Conservation (phyloP, 768 basidiomycete species). For the Rhodotorula diobovata region DNA sequence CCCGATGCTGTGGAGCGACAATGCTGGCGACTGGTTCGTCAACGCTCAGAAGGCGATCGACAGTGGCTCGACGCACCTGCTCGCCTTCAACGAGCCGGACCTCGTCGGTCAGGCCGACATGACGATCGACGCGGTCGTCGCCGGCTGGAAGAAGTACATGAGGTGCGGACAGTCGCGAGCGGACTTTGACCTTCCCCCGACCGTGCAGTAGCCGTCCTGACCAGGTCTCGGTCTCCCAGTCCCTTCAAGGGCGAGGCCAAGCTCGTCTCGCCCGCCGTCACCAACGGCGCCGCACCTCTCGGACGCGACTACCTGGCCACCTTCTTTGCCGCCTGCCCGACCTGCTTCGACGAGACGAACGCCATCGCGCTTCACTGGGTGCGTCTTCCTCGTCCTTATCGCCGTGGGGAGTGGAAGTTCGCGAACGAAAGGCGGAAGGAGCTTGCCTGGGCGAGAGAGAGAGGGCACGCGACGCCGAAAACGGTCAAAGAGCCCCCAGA, state of each 20-base stretch:
- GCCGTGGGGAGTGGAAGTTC: no score
- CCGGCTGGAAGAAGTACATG: constrained; percentile 30
- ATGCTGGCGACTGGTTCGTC: constrained; percentile 5
- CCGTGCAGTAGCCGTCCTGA: no score
- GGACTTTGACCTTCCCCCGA: no score
- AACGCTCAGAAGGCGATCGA: constrained; percentile 27
- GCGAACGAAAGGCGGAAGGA: no score
- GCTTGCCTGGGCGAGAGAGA: background rate
- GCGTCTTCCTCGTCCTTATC: background rate
- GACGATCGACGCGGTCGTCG: constrained; percentile 14
- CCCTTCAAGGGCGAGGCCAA: constrained; percentile 26
- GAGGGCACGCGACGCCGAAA: no score
- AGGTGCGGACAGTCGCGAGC: no score
- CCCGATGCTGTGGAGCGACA: constrained; percentile 32
- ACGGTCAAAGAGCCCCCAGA: no score
- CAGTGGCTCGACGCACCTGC: constrained; percentile 21
- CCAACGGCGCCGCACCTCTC: constrained; percentile 19
- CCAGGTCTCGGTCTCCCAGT: background rate
- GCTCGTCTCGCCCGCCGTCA: constrained; percentile 37
- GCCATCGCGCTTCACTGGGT: constrained; percentile 13
- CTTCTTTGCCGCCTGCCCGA: constrained; percentile 18
- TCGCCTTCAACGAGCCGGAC: constrained; percentile 35
- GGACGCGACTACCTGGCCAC: constrained; percentile 10
- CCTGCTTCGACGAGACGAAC: constrained; percentile 16
- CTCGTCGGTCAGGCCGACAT: constrained; percentile 24